phyloP scores from a whole-genome alignment of 2,329 filamentous ascomycete species.

The Neofusicoccum parvum region DNA sequence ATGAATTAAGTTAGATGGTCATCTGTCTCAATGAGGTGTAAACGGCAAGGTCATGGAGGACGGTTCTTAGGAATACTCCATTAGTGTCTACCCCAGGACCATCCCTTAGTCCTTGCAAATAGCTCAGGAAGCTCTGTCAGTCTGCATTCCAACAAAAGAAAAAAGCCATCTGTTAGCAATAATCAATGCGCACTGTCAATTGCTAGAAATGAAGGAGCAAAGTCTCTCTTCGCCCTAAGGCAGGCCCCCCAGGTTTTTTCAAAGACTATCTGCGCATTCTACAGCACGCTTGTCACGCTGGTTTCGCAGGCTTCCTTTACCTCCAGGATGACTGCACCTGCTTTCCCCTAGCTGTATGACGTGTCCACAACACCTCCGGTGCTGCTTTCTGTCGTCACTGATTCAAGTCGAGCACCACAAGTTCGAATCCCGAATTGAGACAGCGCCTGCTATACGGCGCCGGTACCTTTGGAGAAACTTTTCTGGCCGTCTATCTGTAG shows the following conservation, averaged over 20 bases:
- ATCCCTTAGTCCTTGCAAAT: too few species aligned
- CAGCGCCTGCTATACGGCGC: conserved; percentile 83
- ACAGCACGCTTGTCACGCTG: conserved; percentile 57
- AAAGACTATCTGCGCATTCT: conserved; percentile 61
- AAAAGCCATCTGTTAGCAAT: too few species aligned
- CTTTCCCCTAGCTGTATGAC: conserved; percentile 57
- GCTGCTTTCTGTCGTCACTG: conserved; percentile 52
- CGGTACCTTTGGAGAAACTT: conserved; percentile 87
- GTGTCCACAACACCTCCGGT: conserved; percentile 61
- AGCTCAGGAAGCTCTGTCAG: too few species aligned
- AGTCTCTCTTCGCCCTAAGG: conserved; percentile 51
- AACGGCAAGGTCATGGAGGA: too few species aligned
- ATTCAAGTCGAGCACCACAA: conserved; percentile 50
- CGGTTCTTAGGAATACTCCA: too few species aligned
- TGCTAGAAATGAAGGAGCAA: too few species aligned
- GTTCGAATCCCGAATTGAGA: conserved; percentile 52
- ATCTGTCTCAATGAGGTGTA: too few species aligned
- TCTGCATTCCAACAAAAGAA: too few species aligned
- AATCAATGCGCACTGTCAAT: too few species aligned
- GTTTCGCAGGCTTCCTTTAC: conserved; percentile 49
- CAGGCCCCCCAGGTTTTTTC: conserved; percentile 54
- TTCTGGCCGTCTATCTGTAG: conserved; percentile 76
- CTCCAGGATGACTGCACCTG: conserved; percentile 37
- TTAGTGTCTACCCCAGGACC: too few species aligned
- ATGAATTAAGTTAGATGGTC: too few species aligned